Conservation (phyloP, 2,329 filamentous ascomycete species). For the Colletotrichum noveboracense region DNA sequence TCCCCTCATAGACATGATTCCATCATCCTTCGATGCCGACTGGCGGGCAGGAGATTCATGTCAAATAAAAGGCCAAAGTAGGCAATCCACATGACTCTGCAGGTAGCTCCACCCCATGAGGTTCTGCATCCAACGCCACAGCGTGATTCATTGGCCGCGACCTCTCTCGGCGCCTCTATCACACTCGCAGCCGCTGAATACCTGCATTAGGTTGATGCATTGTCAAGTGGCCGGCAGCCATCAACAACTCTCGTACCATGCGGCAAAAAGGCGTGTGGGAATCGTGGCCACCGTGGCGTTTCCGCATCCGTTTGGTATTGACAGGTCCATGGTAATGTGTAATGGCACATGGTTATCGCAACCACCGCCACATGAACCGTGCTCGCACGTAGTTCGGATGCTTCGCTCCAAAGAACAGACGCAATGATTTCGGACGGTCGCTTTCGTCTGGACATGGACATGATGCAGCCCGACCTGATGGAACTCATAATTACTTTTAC, state of each 20-base stretch:
- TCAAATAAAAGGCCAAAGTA: not conserved
- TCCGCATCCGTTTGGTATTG: slow-evolving; percentile 3
- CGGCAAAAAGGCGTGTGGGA: not conserved
- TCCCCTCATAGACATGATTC: not conserved
- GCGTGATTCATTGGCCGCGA: not conserved
- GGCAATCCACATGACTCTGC: not conserved
- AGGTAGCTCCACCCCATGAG: not conserved
- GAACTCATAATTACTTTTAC: slow-evolving; percentile 20
- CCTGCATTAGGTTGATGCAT: slow-evolving; percentile 4
- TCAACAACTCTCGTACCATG: not conserved
- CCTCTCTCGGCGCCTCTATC: not conserved
- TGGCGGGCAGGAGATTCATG: not conserved
- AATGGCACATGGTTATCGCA: not conserved
- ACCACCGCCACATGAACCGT: not conserved
- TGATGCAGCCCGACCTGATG: not conserved
- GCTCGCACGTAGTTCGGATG: not conserved
- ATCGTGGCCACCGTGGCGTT: not conserved
- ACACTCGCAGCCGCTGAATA: not conserved
- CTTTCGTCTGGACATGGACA: not conserved
- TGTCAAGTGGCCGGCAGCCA: not conserved
- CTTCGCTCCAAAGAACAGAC: not conserved
- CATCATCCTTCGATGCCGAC: not conserved
- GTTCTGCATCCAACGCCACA: not conserved
- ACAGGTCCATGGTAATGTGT: not conserved
- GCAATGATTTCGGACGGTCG: not conserved